Conservation (phyloP, 345 rosid species). For the Salix koriyanagi region DNA sequence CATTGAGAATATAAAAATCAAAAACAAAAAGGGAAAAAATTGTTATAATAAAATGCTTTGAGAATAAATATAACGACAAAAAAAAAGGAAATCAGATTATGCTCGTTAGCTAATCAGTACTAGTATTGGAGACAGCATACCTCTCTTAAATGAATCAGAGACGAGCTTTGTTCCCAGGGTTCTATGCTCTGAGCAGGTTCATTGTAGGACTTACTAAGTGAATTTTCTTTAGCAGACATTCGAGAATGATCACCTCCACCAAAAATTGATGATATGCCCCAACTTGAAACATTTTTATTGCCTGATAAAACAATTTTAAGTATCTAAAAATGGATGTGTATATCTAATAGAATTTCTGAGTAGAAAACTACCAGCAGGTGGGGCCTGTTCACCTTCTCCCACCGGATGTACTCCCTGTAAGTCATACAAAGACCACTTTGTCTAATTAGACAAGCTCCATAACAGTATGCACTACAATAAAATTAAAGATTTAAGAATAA, state of each 20-base stretch:
- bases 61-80: no score
- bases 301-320: slow-evolving; percentile 11
- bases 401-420: slow-evolving; percentile 54
- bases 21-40: background rate
- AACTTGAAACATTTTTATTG: slow-evolving; percentile 47
- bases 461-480: background rate
- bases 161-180: slow-evolving; percentile 41
- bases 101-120: background rate
- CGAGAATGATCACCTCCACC: slow-evolving; percentile 63
- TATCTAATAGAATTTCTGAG: background rate
- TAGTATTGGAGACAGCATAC: slow-evolving; percentile 24
- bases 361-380: slow-evolving; percentile 55
- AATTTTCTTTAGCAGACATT: slow-evolving; percentile 53
- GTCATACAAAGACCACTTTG: slow-evolving; percentile 1
- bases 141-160: slow-evolving; percentile 84
- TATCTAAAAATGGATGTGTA: background rate
- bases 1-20: background rate
- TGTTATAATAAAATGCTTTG: no score
- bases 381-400: slow-evolving; percentile 57
- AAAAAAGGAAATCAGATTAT: no score
- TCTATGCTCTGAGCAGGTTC: slow-evolving; percentile 51
- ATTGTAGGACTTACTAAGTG: slow-evolving; percentile 39
- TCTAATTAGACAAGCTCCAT: background rate
- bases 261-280: slow-evolving; percentile 92
- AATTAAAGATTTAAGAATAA: background rate